These are phyloP conservation scores for Auriscalpium vulgare DNA, from an alignment of 768 basidiomycete species.

Conservation along the genomic window DNA sequence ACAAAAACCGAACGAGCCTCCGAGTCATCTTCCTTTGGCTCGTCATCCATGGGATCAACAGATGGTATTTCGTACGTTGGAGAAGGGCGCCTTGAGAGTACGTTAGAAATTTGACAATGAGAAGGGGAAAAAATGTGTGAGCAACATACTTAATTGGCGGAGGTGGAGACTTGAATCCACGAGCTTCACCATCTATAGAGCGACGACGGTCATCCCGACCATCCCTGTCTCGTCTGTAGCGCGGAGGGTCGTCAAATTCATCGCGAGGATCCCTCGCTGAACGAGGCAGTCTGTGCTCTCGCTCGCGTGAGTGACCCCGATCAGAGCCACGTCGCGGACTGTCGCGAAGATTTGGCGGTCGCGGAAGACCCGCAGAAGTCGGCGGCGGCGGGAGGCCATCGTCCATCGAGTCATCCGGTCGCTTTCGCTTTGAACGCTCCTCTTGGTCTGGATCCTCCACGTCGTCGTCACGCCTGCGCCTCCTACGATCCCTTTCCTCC, in stretches of 20 bases:
- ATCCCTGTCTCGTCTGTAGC: conserved; percentile 35
- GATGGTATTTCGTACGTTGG: conserved; percentile 60
- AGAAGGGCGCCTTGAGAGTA: conserved; percentile 49
- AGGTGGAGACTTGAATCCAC: conserved; percentile 21
- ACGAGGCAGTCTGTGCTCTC: conserved; percentile 33
- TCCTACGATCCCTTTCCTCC: conserved; percentile 45
- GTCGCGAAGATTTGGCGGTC: conserved; percentile 37
- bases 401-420: conserved; percentile 44
- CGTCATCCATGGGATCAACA: conserved; percentile 74
- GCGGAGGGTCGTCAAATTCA: conserved; percentile 51
- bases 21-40: conserved; percentile 91
- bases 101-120: background rate
- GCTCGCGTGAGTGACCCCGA: conserved; percentile 44
- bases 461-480: conserved; percentile 65
- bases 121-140: background rate
- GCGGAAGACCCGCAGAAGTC: conserved; percentile 35
- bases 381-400: conserved; percentile 37
- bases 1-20: conserved; percentile 99
- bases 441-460: conserved; percentile 43
- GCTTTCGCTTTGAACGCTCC: conserved; percentile 60
- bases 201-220: conserved; percentile 32
- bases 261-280: conserved; percentile 46
- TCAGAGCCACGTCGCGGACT: conserved; percentile 41
- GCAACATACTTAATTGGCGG: conserved; percentile 40
- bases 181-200: conserved; percentile 35